phyloP scores from a whole-genome alignment of 805 yeast genomes.

The Candida nanaspora region DNA sequence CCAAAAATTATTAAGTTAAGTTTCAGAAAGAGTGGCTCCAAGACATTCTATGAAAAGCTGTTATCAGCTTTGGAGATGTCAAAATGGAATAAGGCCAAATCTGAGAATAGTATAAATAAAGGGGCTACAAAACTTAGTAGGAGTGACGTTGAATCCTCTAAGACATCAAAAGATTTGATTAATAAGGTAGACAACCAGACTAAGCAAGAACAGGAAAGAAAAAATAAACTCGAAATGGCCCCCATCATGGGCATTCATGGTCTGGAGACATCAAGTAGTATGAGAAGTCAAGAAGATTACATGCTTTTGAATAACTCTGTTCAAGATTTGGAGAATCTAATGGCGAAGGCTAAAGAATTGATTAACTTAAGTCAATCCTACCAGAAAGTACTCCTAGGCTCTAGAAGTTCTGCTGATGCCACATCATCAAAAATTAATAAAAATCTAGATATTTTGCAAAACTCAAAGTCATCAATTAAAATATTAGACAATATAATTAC shows the following conservation, averaged over 20 bases:
- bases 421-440: slow-evolving; percentile 11
- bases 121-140: slow-evolving; percentile 23
- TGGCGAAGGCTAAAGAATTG: slow-evolving; percentile 73
- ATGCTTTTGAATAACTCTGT: slow-evolving; percentile 59
- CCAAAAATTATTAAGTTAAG: slow-evolving; percentile 49
- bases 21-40: slow-evolving; percentile 67
- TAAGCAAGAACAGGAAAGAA: neutral
- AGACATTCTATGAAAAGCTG: slow-evolving; percentile 41
- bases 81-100: slow-evolving; percentile 35
- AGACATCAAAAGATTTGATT: slow-evolving; percentile 1
- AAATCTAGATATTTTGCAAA: slow-evolving; percentile 18
- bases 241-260: slow-evolving; percentile 60
- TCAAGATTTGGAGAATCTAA: slow-evolving; percentile 67
- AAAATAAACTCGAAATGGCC: neutral
- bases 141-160: neutral
- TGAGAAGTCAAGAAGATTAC: slow-evolving; percentile 50
- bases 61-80: slow-evolving; percentile 37
- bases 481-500: slow-evolving; percentile 21
- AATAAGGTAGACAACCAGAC: neutral
- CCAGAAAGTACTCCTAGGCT: slow-evolving; percentile 17
- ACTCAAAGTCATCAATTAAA: slow-evolving; percentile 21
- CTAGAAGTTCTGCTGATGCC: neutral
- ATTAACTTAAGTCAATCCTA: slow-evolving; percentile 47
- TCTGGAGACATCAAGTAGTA: slow-evolving; percentile 50
- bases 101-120: slow-evolving; percentile 24